Conservation (phyloP, 176 grass and related monocot species). For the Zoysia japonica region DNA sequence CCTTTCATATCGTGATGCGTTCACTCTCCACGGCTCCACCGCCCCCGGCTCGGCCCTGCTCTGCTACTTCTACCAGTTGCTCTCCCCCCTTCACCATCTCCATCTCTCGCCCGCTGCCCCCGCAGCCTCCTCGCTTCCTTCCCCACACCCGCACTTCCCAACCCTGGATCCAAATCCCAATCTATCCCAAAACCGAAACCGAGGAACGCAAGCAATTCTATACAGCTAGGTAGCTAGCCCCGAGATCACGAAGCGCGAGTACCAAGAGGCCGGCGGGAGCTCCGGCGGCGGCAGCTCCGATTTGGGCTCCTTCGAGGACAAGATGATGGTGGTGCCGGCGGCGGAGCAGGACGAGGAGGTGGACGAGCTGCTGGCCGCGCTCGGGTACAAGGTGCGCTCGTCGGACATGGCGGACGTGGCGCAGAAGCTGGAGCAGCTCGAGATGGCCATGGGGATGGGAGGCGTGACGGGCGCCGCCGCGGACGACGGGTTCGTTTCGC, state of each 20-base stretch:
- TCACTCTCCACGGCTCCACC: neutral
- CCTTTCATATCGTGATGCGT: constrained; percentile 37
- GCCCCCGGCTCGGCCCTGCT: neutral
- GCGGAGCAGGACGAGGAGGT: constrained; percentile 59
- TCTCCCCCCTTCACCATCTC: neutral
- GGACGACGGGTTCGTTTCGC: constrained; percentile 53
- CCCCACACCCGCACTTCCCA: constrained; percentile 11
- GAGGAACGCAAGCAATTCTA: constrained; percentile 43
- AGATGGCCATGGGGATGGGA: constrained; percentile 93
- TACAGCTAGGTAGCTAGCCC: constrained; percentile 7
- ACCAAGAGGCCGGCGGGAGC: constrained; percentile 58
- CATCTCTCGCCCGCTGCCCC: neutral
- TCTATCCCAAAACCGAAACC: constrained; percentile 42
- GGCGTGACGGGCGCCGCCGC: constrained; percentile 12
- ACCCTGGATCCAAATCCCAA: constrained; percentile 56
- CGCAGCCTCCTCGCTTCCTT: neutral
- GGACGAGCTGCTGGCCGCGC: constrained; percentile 84
- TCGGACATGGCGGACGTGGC: constrained; percentile 99
- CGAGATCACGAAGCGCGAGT: constrained; percentile 74
- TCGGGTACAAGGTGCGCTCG: constrained; percentile 91
- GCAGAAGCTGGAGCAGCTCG: constrained; percentile 96
- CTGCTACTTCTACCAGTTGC: neutral
- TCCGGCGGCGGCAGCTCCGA: constrained; percentile 12
- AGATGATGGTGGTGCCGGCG: constrained; percentile 37
- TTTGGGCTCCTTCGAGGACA: constrained; percentile 41